Evolutionary conservation across 208 protist species (phyloP), one percentile per base, ranked within the genome.

Genomic region (Wallacemonas sp.): DNA sequence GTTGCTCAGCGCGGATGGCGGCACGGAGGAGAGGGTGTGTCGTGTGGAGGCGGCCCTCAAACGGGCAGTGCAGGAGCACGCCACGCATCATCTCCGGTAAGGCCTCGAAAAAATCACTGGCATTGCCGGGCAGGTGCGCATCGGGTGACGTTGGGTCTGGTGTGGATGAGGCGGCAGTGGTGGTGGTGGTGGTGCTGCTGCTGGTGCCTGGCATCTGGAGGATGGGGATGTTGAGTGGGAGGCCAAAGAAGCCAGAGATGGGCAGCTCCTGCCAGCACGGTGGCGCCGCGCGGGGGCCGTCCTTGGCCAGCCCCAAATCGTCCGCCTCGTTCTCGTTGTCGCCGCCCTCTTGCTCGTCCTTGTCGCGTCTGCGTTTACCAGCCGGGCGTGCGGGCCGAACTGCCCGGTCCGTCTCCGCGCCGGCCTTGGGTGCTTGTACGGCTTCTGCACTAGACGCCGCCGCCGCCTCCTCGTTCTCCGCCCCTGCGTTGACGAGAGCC

Each of bases 51-150:
- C 33, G 29, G 17, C 68, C 65, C 12, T 63, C 47, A 72, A 79
- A 89, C 9, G 74, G 85, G 33, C 72, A 81, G 39, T 89, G 88
- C 57, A 90, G 47, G 17, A 94, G 70, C n/a, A 68, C 55, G 47
- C 38, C 56, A 12, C 26, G 57, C 39, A 19, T 5, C n/a, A 12
- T 11, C 30, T 58, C 12, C 39, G 52, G 71, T 5, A 63, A 17
- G 54, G 23, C 14, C 14, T 39, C 32, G 52, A 58, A 58, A n/a
- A 58, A 58, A 6, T 17, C 47, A n/a, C 19, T 17, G n/a, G 47
- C 26, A n/a, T n/a, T n/a, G n/a, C n/a, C n/a, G n/a, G n/a, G n/a
- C n/a, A n/a, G n/a, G n/a, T n/a, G n/a, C n/a, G n/a, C n/a, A n/a
- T n/a, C n/a, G n/a, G n/a, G n/a, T n/a, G n/a, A n/a, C n/a, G n/a